These are phyloP conservation scores for Solanum raphanifolium DNA, from an alignment of 257 asterid genomes.

Conservation along the genomic window DNA sequence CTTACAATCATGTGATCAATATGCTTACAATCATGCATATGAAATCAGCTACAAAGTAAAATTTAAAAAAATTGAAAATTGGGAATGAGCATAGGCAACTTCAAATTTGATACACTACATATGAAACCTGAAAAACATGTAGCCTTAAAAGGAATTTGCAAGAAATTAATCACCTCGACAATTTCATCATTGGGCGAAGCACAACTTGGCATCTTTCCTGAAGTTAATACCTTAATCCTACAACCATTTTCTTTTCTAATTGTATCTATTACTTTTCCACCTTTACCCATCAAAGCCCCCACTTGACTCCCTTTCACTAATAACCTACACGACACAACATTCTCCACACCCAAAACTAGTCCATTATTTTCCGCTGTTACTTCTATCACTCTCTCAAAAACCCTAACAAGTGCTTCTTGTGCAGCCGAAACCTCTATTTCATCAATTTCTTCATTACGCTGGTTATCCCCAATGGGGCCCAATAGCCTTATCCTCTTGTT, in stretches of 20 bases:
- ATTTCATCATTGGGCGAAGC: constrained; percentile 35
- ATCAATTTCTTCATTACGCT: not conserved
- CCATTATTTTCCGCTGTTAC: constrained; percentile 53
- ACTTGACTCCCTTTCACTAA: constrained; percentile 44
- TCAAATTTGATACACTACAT: not conserved
- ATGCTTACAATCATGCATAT: not conserved
- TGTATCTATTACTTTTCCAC: constrained; percentile 59
- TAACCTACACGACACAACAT: constrained; percentile 50
- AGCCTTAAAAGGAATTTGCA: not conserved
- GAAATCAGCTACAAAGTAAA: not conserved
- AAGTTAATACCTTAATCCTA: constrained; percentile 41
- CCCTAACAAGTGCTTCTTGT: constrained; percentile 64
- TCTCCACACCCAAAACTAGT: constrained; percentile 20
- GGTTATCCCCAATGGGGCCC: not conserved
- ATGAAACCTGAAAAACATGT: not conserved
- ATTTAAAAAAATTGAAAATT: not conserved
- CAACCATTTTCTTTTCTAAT: constrained; percentile 65
- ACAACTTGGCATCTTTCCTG: constrained; percentile 24
- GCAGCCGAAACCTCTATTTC: constrained; percentile 54
- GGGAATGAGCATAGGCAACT: not conserved
- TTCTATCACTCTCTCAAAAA: constrained; percentile 65
- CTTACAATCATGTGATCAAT: not conserved
- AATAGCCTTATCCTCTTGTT: constrained; percentile 14
- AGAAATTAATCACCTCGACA: constrained; percentile 54
- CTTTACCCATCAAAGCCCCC: constrained; percentile 69